Conservation (phyloP, 352 stramenopile species). For the Pythium periplocum region DNA sequence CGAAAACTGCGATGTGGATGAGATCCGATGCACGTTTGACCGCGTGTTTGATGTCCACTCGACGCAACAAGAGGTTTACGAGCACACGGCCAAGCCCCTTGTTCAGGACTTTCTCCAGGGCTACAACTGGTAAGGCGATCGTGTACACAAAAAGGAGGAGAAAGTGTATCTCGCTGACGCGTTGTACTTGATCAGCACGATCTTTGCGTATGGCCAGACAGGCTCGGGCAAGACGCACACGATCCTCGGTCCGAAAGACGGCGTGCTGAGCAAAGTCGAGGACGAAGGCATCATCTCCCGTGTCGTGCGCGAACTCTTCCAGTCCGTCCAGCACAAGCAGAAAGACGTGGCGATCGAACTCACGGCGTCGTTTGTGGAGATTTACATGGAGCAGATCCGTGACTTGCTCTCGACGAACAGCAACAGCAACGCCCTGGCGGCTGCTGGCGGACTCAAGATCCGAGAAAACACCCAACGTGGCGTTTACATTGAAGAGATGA, state of each 20-base stretch:
- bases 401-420: constrained; percentile 42
- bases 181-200: constrained; percentile 23
- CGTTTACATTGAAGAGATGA: constrained; percentile 78
- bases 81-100: constrained; percentile 57
- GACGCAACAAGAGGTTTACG: constrained; percentile 65
- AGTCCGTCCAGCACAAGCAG: constrained; percentile 21
- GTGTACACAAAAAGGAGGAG: background rate
- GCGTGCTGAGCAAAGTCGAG: constrained; percentile 43
- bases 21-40: constrained; percentile 73
- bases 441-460: constrained; percentile 54
- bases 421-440: constrained; percentile 5
- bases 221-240: constrained; percentile 64
- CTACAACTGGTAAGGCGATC: constrained; percentile 53
- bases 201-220: constrained; percentile 53
- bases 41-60: constrained; percentile 55
- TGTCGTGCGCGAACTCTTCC: constrained; percentile 46
- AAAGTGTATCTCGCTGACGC: background rate
- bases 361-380: constrained; percentile 76
- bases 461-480: constrained; percentile 60
- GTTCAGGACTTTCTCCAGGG: constrained; percentile 63
- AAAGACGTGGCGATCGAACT: constrained; percentile 32
- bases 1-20: constrained; percentile 64
- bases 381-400: constrained; percentile 87
- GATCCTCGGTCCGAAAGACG: constrained; percentile 64
- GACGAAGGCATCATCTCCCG: constrained; percentile 69